phyloP scores from a whole-genome alignment of 306 rosid species.

The Castanea sativa region DNA sequence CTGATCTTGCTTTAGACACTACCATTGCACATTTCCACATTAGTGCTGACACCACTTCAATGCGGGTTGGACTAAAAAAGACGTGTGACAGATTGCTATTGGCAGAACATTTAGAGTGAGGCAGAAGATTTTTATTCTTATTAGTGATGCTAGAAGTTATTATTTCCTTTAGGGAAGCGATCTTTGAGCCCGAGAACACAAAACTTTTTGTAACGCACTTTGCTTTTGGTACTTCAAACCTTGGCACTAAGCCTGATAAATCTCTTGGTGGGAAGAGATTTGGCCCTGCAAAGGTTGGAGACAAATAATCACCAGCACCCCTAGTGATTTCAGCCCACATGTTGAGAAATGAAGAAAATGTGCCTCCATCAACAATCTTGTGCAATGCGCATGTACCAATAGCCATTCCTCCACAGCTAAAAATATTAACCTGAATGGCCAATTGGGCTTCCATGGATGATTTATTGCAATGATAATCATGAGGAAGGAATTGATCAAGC shows the following conservation, averaged over 20 bases:
- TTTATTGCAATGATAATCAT: neutral
- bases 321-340: slow-evolving; percentile 31
- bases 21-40: slow-evolving; percentile 48
- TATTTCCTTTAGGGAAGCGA: slow-evolving; percentile 31
- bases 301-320: neutral
- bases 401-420: slow-evolving; percentile 55
- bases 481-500: slow-evolving; percentile 28
- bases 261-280: slow-evolving; percentile 23
- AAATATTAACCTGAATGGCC: slow-evolving; percentile 37
- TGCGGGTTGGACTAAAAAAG: slow-evolving; percentile 19
- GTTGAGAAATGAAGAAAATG: slow-evolving; percentile 38
- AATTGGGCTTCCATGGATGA: neutral
- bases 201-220: slow-evolving; percentile 30
- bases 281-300: slow-evolving; percentile 16
- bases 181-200: slow-evolving; percentile 29
- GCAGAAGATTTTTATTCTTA: no score
- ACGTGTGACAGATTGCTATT: no score
- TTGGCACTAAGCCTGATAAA: neutral
- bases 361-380: slow-evolving; percentile 40
- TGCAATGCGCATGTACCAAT: slow-evolving; percentile 43
- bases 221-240: slow-evolving; percentile 1
- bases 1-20: slow-evolving; percentile 20
- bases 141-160: neutral
- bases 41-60: slow-evolving; percentile 39
- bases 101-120: no score